phyloP scores from a whole-genome alignment of 768 basidiomycete genomes.

The Collybia sordida region DNA sequence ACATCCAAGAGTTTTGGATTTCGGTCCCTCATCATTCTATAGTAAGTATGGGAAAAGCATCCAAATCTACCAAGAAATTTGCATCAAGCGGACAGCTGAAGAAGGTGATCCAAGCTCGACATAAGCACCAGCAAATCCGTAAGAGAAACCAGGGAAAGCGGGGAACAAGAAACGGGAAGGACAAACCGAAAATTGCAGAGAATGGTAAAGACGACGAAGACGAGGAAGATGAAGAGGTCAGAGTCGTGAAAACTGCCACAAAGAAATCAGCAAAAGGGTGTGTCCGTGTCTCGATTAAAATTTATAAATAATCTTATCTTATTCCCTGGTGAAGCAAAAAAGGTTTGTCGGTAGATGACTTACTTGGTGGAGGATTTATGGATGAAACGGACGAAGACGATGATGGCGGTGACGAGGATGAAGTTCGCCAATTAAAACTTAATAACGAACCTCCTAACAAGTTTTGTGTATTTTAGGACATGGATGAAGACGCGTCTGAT shows the following conservation, averaged over 20 bases:
- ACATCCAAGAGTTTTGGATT: no score
- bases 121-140: constrained; percentile 74
- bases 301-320: not conserved
- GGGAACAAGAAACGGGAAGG: constrained; percentile 38
- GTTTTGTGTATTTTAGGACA: constrained; percentile 14
- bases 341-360: constrained; percentile 73
- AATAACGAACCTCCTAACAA: not conserved
- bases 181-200: constrained; percentile 17
- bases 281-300: not conserved
- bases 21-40: not conserved
- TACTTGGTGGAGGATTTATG: constrained; percentile 75
- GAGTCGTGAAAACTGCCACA: no score
- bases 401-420: constrained; percentile 30
- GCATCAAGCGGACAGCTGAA: constrained; percentile 86
- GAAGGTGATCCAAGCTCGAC: constrained; percentile 80
- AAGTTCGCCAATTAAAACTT: constrained; percentile 8
- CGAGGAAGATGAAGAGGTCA: constrained; percentile 29
- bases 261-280: constrained; percentile 16
- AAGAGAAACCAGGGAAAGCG: constrained; percentile 69
- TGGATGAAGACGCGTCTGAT: constrained; percentile 21
- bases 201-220: constrained; percentile 32
- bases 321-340: constrained; percentile 31
- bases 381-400: constrained; percentile 54
- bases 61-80: constrained; percentile 86
- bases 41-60: constrained; percentile 48